phyloP scores from a whole-genome alignment of 306 rosid genomes.

The Phaseolus lunatus region DNA sequence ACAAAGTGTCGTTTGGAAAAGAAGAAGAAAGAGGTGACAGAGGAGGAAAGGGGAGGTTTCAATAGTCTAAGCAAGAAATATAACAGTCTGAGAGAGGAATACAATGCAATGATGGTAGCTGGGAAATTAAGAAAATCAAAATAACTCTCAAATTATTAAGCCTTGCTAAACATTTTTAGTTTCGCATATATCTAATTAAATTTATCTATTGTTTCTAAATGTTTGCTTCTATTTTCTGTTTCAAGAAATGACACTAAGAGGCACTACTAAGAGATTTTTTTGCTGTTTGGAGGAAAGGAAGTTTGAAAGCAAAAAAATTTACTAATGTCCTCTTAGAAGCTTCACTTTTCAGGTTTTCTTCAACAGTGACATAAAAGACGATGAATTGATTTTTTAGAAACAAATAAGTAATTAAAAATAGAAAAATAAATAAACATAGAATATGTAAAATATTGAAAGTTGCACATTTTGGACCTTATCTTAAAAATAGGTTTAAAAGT shows the following conservation, averaged over 20 bases:
- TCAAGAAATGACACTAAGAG: not conserved
- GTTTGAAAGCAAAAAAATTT: too few species aligned
- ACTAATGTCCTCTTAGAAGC: too few species aligned
- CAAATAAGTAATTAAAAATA: too few species aligned
- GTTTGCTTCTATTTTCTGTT: not conserved
- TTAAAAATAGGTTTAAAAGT: too few species aligned
- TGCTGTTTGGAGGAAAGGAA: too few species aligned
- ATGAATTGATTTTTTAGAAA: too few species aligned
- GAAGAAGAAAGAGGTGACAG: conserved; percentile 32
- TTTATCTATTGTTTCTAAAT: not conserved
- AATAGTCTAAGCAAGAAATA: conserved; percentile 52
- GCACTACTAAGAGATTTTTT: too few species aligned
- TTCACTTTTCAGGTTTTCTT: too few species aligned
- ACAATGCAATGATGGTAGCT: conserved; percentile 52
- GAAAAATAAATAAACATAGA: too few species aligned
- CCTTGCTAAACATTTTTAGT: not conserved
- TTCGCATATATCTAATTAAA: not conserved
- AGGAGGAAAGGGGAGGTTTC: conserved; percentile 53
- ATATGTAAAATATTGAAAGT: too few species aligned
- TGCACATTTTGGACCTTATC: too few species aligned
- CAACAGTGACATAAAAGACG: too few species aligned
- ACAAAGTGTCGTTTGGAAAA: conserved; percentile 56
- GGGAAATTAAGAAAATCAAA: conserved; percentile 43
- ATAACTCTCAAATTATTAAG: conserved; percentile 16
- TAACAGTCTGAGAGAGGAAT: conserved; percentile 55